These are phyloP conservation scores for Leishmania martiniquensis DNA, from an alignment of 208 protist genomes.

Conservation along the genomic window DNA sequence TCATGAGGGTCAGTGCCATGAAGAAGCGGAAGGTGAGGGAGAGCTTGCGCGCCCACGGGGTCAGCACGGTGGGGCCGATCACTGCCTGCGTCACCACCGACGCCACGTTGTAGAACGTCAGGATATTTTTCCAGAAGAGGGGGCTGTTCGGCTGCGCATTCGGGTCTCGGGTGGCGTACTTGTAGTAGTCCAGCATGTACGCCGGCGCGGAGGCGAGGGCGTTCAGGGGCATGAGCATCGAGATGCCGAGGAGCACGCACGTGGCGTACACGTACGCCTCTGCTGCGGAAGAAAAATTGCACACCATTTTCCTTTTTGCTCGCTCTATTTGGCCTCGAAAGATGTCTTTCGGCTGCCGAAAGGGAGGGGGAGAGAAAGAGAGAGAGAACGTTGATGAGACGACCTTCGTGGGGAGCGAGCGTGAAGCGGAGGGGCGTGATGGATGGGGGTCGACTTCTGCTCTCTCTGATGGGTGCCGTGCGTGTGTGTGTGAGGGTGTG, in stretches of 20 bases:
- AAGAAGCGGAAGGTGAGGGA: slow-evolving; percentile 62
- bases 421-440: not conserved
- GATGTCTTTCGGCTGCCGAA: not conserved
- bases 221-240: slow-evolving; percentile 90
- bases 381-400: not conserved
- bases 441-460: not conserved
- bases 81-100: slow-evolving; percentile 75
- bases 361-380: not conserved
- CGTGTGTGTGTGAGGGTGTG: not conserved
- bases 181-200: slow-evolving; percentile 89
- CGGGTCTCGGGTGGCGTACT: slow-evolving; percentile 63
- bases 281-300: slow-evolving; percentile 40
- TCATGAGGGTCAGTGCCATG: slow-evolving; percentile 58
- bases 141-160: slow-evolving; percentile 46
- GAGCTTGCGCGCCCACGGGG: slow-evolving; percentile 47
- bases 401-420: too few species aligned
- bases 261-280: slow-evolving; percentile 80
- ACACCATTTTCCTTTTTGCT: slow-evolving; percentile 23
- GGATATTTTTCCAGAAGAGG: slow-evolving; percentile 75
- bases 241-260: slow-evolving; percentile 82
- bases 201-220: slow-evolving; percentile 75
- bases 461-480: not conserved
- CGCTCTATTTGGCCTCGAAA: not conserved
- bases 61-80: slow-evolving; percentile 67
- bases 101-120: slow-evolving; percentile 81